Percentiles rank a stretch among this genome's conserved stretches.
phyloP scores from a whole-genome alignment of 495 filamentous ascomycete species.

The Rhypophila decipiens region DNA sequence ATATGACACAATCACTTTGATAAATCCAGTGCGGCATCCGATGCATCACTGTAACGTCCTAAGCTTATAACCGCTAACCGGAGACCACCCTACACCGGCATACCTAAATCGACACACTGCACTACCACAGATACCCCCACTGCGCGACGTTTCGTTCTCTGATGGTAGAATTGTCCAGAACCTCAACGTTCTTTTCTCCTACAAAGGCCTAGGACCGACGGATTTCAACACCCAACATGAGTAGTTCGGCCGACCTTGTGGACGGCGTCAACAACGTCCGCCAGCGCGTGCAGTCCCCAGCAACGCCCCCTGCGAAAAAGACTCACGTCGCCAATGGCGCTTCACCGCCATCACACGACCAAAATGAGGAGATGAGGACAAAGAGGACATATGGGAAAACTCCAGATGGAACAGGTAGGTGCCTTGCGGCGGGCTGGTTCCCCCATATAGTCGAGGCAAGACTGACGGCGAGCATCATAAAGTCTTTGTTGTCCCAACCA shows the following conservation, averaged over 20 bases:
- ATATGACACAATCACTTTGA: neutral
- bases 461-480: constrained; percentile 3
- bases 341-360: neutral
- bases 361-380: constrained; percentile 17
- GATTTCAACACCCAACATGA: neutral
- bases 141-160: neutral
- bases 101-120: neutral
- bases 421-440: constrained; percentile 25
- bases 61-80: neutral
- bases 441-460: neutral
- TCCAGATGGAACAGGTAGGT: constrained; percentile 82
- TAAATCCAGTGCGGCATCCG: neutral
- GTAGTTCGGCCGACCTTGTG: neutral
- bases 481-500: constrained; percentile 96
- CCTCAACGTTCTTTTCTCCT: neutral
- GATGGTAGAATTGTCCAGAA: neutral
- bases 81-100: neutral
- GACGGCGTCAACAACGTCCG: neutral
- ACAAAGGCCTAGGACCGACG: neutral
- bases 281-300: neutral
- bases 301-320: neutral
- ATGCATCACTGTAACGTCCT: neutral
- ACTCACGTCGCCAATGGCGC: neutral
- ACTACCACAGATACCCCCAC: neutral
- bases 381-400: constrained; percentile 87